phyloP scores from a whole-genome alignment of 176 grass and related monocot species.

The Hordeum marinum region DNA sequence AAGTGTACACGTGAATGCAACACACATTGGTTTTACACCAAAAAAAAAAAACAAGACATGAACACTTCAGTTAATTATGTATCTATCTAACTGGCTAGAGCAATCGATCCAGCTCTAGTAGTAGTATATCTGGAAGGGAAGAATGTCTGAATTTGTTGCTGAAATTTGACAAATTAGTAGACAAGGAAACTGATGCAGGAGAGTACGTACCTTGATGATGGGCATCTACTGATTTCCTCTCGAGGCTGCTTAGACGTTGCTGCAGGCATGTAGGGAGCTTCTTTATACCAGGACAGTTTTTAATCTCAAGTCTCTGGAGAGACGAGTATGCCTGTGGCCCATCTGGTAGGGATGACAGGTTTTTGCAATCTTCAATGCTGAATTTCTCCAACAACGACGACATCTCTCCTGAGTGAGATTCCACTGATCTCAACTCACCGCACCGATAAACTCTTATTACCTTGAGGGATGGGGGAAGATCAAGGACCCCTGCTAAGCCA shows the following conservation, averaged over 20 bases:
- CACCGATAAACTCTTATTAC: too few species aligned
- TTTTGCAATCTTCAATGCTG: too few species aligned
- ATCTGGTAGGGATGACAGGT: not conserved
- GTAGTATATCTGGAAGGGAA: not conserved
- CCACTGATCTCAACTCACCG: not conserved
- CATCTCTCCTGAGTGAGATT: not conserved
- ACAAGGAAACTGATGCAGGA: not conserved
- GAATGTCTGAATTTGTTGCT: not conserved
- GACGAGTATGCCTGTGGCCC: not conserved
- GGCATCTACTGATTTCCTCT: not conserved
- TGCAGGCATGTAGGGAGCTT: not conserved
- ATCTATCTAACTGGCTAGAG: not conserved
- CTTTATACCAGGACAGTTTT: not conserved
- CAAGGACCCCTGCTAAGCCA: not conserved
- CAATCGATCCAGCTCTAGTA: not conserved
- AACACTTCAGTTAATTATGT: not conserved
- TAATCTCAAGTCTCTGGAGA: rapidly evolving
- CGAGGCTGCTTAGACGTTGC: not conserved
- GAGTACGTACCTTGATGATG: not conserved
- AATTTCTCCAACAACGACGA: too few species aligned
- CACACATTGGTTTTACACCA: too few species aligned
- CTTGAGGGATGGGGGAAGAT: not conserved
- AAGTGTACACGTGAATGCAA: too few species aligned
- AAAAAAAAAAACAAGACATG: too few species aligned
- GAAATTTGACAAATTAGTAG: not conserved